A percentile compares a stretch with the other conserved stretches of the same genome.
Conservation (phyloP, 148 eudicot species). For the Silene conica region DNA sequence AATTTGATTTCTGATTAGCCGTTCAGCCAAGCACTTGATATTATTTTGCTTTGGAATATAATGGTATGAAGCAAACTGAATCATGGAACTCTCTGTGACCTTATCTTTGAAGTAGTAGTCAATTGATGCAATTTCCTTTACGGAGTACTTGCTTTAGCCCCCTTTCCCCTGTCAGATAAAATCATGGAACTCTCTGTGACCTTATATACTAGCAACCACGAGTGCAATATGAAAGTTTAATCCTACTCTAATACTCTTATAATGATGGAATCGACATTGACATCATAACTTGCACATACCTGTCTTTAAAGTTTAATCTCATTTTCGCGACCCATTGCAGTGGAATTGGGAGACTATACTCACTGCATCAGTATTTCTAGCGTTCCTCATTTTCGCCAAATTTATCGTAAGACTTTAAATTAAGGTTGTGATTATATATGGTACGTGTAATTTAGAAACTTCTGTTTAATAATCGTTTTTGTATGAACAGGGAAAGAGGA, state of each 20-base stretch:
- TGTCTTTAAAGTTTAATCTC: background rate
- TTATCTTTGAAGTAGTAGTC: background rate
- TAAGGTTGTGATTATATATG: background rate
- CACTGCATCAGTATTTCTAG: conserved; percentile 65
- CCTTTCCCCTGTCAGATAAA: too few relatives aligned
- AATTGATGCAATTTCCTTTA: background rate
- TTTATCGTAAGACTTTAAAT: conserved; percentile 46
- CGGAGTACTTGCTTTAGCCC: background rate
- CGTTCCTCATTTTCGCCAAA: conserved; percentile 62
- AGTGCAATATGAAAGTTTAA: too few relatives aligned
- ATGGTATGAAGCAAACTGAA: background rate
- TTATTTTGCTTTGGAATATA: background rate
- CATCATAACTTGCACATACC: background rate
- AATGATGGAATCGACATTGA: background rate
- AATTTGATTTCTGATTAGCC: background rate
- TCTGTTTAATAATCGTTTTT: background rate
- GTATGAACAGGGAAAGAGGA: conserved; percentile 51
- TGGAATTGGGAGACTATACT: conserved; percentile 91
- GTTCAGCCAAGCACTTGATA: background rate
- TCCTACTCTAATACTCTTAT: too few relatives aligned
- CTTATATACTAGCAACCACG: too few relatives aligned
- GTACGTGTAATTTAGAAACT: background rate
- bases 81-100: background rate
- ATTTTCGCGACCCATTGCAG: conserved; percentile 30
- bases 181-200: too few relatives aligned